These are phyloP conservation scores for Exophiala dermatitidis DNA, from an alignment of 2,329 filamentous ascomycete species.

Conservation along the genomic window DNA sequence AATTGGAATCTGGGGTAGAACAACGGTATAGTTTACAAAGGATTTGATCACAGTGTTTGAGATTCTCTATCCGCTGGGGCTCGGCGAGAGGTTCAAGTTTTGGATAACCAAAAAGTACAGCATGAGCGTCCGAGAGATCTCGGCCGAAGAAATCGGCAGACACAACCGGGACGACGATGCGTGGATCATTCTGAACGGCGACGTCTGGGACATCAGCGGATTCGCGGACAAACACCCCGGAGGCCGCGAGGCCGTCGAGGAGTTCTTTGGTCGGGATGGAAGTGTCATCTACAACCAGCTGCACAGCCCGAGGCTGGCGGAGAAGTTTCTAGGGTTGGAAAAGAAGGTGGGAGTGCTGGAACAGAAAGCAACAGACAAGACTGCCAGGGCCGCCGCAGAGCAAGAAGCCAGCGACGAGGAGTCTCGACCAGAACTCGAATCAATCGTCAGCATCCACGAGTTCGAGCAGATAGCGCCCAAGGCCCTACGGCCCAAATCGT, in stretches of 20 bases:
- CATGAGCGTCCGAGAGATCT: slow-evolving; percentile 5
- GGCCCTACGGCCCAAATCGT: slow-evolving; percentile 23
- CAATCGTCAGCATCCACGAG: slow-evolving; percentile 23
- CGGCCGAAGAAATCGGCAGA: slow-evolving; percentile 12
- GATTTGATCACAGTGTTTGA: too few species aligned
- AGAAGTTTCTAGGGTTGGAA: slow-evolving; percentile 16
- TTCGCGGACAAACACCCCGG: slow-evolving; percentile 58
- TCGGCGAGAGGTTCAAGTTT: too few species aligned
- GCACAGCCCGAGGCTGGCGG: slow-evolving; percentile 29
- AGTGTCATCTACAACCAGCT: slow-evolving; percentile 40
- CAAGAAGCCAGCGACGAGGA: slow-evolving; percentile 4
- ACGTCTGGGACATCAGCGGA: slow-evolving; percentile 60
- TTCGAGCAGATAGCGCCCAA: slow-evolving; percentile 22
- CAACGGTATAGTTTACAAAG: too few species aligned
- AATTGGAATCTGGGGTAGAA: too few species aligned
- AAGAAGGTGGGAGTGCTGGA: slow-evolving; percentile 25
- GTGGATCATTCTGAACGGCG: slow-evolving; percentile 62
- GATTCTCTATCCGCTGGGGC: too few species aligned
- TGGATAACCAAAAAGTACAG: neutral
- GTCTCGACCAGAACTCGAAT: slow-evolving; percentile 12
- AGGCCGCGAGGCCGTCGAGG: slow-evolving; percentile 42
- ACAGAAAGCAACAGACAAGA: slow-evolving; percentile 11
- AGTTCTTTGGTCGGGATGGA: slow-evolving; percentile 42
- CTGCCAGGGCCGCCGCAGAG: slow-evolving; percentile 20
- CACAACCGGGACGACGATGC: slow-evolving; percentile 46